Percentiles rank a stretch among this genome's conserved stretches.
Conservation (phyloP, 2,329 filamentous ascomycete species). For the Ophiocordyceps camponoti-rufipedis region DNA sequence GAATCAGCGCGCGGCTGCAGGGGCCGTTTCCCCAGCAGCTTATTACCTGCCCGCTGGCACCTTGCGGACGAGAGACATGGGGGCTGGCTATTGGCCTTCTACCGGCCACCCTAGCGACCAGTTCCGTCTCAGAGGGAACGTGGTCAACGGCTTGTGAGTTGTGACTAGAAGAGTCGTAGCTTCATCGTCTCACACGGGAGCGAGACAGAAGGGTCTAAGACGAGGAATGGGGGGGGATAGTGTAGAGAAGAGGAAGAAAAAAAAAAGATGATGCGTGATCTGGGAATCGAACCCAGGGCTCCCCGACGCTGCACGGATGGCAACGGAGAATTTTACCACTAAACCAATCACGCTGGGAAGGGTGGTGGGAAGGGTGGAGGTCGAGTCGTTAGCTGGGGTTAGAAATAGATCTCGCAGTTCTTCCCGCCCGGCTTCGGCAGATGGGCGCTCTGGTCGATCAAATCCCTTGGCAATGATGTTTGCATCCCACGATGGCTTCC, state of each 20-base stretch:
- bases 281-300: conserved; percentile 2
- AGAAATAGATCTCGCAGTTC: background rate
- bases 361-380: background rate
- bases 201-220: background rate
- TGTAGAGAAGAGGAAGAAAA: background rate
- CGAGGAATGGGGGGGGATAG: background rate
- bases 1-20: background rate
- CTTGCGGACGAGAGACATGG: background rate
- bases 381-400: background rate
- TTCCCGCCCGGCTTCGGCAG: too few species aligned
- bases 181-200: background rate
- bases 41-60: too few species aligned
- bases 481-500: too few species aligned
- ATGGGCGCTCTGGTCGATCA: too few species aligned
- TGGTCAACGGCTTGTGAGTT: too few species aligned
- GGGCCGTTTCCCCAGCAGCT: background rate
- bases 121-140: too few species aligned
- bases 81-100: background rate
- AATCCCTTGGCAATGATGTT: too few species aligned
- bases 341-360: conserved; percentile 1
- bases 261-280: background rate
- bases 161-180: too few species aligned
- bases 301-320: conserved; percentile 1
- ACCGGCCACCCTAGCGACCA: too few species aligned
- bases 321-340: conserved; percentile 3